Conservation (phyloP, 2,329 filamentous ascomycete species). For the Exophiala spinifera region DNA sequence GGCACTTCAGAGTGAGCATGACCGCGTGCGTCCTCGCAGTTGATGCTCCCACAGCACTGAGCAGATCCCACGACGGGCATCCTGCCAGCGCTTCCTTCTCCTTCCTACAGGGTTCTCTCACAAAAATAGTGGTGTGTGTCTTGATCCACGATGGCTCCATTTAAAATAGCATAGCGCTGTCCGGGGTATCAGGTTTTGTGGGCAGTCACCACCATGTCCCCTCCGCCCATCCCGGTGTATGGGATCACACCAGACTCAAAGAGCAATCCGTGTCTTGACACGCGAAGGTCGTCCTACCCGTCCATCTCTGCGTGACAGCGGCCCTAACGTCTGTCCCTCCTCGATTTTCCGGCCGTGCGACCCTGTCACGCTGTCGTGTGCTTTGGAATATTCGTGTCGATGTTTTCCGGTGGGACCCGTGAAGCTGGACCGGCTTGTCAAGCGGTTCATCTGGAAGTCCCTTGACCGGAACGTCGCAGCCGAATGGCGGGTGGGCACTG, state of each 20-base stretch:
- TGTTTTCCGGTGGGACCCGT: constrained; percentile 6
- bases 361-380: background rate
- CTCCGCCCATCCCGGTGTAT: background rate
- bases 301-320: background rate
- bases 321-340: background rate
- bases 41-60: too few species aligned
- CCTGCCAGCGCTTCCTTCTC: background rate
- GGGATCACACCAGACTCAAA: background rate
- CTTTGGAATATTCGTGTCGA: background rate
- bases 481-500: constrained; percentile 12
- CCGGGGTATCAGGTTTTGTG: background rate
- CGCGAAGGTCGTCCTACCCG: background rate
- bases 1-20: too few species aligned
- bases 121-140: background rate
- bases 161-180: background rate
- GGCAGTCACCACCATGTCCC: background rate
- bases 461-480: constrained; percentile 9
- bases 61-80: background rate
- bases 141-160: constrained; percentile 1
- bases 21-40: too few species aligned
- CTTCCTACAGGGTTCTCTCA: background rate
- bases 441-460: constrained; percentile 6
- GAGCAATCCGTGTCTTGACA: background rate
- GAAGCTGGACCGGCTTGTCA: constrained; percentile 7
- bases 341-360: background rate